Evolutionary conservation across 2,329 filamentous ascomycete species (phyloP), one percentile per base, ranked within the genome.

Genomic region (Calycina marina): DNA sequence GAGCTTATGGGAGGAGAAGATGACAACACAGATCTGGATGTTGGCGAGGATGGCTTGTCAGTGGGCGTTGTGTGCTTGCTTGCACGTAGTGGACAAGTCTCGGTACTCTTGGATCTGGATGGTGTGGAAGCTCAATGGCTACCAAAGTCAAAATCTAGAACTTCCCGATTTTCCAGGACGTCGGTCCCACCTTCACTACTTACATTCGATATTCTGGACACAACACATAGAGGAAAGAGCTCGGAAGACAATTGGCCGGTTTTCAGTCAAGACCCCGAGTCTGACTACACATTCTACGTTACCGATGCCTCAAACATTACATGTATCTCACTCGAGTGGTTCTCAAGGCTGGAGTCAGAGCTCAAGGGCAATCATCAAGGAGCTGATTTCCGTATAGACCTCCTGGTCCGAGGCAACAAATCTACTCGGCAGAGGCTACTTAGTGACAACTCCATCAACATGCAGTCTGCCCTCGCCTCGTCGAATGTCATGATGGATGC

Each of bases 101-200:
- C 69, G 26, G 58, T 77, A 22, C 76, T 71, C 42, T 57, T 77
- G 9, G 72, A 77, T 42, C 44, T 72, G 2, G 65, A 73, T 6
- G 70, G 70, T 2, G 62, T 76, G 11, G 66, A 77, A 48, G 72
- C 72, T n/a, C 67, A 75, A 47, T 77, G 72, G 72, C 55, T 77
- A 13, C 67, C 69, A 5, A 67, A 63, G 36, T 60, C 57, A 44
- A 72, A 64, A 44, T 60, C 59, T 1, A 67, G 58, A 43, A 39
- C 39, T 22, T 52, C 55, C n/a, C 55, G 57, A 8, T 48, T 62
- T 8, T 40, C 55, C 12, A 55, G 55, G 2, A 50, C 56, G 9
- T 42, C 50, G 2, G 56, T 60, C 0, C 48, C 59, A 2, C 66
- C 67, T 2, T 59, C 63, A 0, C 56, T 77, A 6, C 55, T 76